Evolutionary conservation across 768 basidiomycete species (phyloP), one percentile per base, ranked within the genome.

Genomic region (Basidioascus undulatus): DNA sequence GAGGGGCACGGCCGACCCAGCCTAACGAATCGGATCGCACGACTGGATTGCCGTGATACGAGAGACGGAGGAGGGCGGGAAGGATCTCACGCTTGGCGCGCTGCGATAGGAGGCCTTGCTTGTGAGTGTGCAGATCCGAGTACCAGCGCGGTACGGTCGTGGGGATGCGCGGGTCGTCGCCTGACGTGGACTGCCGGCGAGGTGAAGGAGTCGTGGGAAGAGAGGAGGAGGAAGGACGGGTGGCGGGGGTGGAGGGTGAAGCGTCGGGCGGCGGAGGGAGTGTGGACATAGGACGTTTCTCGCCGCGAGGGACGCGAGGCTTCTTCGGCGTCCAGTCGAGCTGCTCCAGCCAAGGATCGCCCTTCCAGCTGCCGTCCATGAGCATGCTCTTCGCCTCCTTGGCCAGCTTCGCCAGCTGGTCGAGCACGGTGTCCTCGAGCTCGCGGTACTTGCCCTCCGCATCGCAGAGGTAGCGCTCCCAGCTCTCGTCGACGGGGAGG

Each of bases 301-400:
- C n/a, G n/a, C n/a, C n/a, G n/a, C n/a, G n/a, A n/a, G 35, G 19
- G 27, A 27, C 31, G 10, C 53, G 37, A 3, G 57, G 55, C 11
- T 38, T 46, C 57, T 96, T 94, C 1, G 81, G 81, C 1, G 80
- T 74, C 92, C 92, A 96, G 55, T 98, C 87, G 43, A 96, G 63
- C 56, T 98, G 92, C 37, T 64, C 68, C 12, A 87, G 58, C 83
- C 84, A 92, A 6, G 72, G 71, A 56, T 83, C 77, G 3, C 66
- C 63, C 54, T 65, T 68, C 76, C 73, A 37, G 25, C 11, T 39
- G 41, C 25, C 16, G 26, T 37, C 34, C 32, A 18, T 16, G 34
- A 8, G 25, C 39, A 75, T 47, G 7, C 39, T 50, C 49, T 64
- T 65, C 6, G 68, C 65, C 35, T 71, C 60, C 42, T 66, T 66